Evolutionary conservation across 2,329 filamentous ascomycete species (phyloP).

Genomic region (Fusarium sp.): DNA sequence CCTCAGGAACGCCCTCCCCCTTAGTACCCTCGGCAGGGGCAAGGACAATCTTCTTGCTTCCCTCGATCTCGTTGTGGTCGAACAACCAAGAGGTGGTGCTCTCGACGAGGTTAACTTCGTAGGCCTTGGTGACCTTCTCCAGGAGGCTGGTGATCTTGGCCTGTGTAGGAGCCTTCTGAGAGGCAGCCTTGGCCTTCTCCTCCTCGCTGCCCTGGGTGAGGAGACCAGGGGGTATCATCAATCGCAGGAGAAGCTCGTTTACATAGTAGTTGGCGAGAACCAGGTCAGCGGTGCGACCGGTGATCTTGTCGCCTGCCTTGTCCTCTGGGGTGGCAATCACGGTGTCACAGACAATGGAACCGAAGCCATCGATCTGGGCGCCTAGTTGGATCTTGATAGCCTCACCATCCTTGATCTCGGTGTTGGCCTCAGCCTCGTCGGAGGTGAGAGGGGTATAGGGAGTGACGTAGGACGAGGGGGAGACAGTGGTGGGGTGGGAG

Average conservation of each 20-base stretch:
- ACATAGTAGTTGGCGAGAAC: constrained; percentile 92
- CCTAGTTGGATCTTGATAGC: constrained; percentile 98
- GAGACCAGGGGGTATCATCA: constrained; percentile 91
- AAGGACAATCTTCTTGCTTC: constrained; percentile 96
- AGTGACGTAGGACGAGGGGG: constrained; percentile 91
- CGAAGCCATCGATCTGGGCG: constrained; percentile 97
- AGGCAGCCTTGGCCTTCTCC: constrained; percentile 90
- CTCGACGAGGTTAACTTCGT: constrained; percentile 93
- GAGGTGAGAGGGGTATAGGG: constrained; percentile 93
- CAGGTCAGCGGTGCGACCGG: constrained; percentile 84
- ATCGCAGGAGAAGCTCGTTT: constrained; percentile 90
- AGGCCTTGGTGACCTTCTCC: constrained; percentile 90
- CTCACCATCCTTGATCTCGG: constrained; percentile 84
- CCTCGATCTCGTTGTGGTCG: constrained; percentile 96
- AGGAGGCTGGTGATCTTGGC: constrained; percentile 85
- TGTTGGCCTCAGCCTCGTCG: constrained; percentile 84
- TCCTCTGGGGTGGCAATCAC: constrained; percentile 75
- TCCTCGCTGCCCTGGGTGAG: constrained; percentile 86
- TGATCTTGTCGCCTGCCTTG: constrained; percentile 70
- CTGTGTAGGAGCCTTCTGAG: constrained; percentile 85
- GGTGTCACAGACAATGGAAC: constrained; percentile 94
- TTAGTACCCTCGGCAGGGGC: constrained; percentile 86
- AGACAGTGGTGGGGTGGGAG: constrained; percentile 93
- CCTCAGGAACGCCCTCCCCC: constrained; percentile 87
- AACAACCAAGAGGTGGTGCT: constrained; percentile 98